Evolutionary conservation across 192 early-diverging fungal genomes (phyloP), one percentile per base, ranked within the genome.

Genomic region (Dissophora ornata): DNA sequence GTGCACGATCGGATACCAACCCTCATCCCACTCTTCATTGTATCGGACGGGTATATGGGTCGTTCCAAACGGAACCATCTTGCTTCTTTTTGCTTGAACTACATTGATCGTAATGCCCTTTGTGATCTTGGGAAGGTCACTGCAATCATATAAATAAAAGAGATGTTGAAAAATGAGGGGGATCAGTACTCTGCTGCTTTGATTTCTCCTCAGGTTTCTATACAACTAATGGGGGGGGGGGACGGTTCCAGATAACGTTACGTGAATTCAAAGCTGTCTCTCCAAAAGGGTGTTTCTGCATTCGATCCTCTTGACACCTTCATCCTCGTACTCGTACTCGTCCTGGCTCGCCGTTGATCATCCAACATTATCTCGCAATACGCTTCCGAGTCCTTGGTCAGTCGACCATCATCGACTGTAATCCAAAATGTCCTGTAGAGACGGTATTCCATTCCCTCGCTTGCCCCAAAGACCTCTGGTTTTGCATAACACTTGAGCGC

Each of bases 361-460:
- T 85, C 83, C 19, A 85, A 18, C 45, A 78, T 59, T 22, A 85
- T 65, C 56, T 82, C 81, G 50, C 83, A 85, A 53, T 79, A 82
- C 0, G 80, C 56, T n/a, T 82, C 83, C 16, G 63, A 40, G 41
- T 75, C 71, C 30, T 55, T 59, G 36, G 71, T 62, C 18, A 75
- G 24, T 13, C 78, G 54, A 26, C 68, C 68, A 45, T 79, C 78
- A 21, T 61, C 60, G 55, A 79, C 63, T 22, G 45, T 65, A 29
- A 79, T 71, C 47, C 41, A 65, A 32, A 79, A 70, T 10, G 59
- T 79, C 45, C 78, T 58, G 34, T 66, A 71, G 0, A 71, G 36
- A 4, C 78, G 78, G 34, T 71, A 79, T 25, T 79, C 67, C 13
- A 68, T 29, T 13, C 29, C 9, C 16, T 64, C 67, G 28, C 46